phyloP scores from a whole-genome alignment of 208 protist genomes.

The Trypanosoma mega region DNA sequence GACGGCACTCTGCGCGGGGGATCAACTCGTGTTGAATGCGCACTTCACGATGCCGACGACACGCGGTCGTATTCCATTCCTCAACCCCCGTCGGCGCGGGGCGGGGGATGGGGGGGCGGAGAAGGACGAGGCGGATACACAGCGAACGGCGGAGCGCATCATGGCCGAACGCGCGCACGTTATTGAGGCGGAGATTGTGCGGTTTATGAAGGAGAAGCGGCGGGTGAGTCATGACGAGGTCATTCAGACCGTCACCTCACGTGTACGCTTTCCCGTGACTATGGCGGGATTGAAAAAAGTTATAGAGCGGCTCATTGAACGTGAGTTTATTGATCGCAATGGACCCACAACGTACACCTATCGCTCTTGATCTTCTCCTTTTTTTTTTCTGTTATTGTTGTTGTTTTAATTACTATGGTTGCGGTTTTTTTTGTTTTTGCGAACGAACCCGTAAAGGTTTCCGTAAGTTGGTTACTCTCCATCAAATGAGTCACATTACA shows the following conservation, averaged over 20 bases:
- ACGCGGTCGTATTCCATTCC: conserved; percentile 46
- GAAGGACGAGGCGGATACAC: conserved; percentile 26
- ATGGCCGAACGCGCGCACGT: conserved; percentile 80
- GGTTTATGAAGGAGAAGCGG: conserved; percentile 92
- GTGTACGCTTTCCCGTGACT: conserved; percentile 88
- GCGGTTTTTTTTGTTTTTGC: not conserved
- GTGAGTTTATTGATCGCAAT: conserved; percentile 92
- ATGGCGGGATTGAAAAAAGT: conserved; percentile 88
- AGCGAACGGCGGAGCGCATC: conserved; percentile 71
- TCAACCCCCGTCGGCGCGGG: conserved; percentile 10
- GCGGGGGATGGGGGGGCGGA: conserved; percentile 9
- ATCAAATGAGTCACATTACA: too few species aligned
- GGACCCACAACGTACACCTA: conserved; percentile 84
- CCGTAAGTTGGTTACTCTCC: too few species aligned
- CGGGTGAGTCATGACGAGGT: conserved; percentile 81
- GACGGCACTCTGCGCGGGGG: conserved; percentile 12
- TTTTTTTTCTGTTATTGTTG: too few species aligned
- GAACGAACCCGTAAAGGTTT: too few species aligned
- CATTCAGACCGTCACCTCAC: conserved; percentile 65
- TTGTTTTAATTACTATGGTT: conserved; percentile 7
- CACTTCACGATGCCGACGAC: conserved; percentile 35
- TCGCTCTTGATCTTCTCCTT: conserved; percentile 88
- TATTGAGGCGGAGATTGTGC: conserved; percentile 92
- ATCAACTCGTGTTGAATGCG: conserved; percentile 42
- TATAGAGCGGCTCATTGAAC: conserved; percentile 94